These are phyloP conservation scores for Lodderomyces orthopsilosis DNA, from an alignment of 1,139 yeast species.

Conservation along the genomic window DNA sequence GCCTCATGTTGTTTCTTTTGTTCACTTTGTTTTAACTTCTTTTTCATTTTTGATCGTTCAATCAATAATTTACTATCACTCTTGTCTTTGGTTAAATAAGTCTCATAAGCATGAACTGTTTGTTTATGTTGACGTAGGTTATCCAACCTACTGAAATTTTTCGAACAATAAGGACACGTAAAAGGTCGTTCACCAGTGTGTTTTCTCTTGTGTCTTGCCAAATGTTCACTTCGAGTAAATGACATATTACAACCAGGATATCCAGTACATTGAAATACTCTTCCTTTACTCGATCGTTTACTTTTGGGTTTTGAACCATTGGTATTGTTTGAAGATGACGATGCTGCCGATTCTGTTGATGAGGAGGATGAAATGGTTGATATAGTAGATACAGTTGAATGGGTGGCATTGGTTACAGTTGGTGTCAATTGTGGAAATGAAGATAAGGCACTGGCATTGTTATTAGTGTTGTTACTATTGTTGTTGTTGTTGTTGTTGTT, in stretches of 20 bases:
- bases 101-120: constrained; percentile 85
- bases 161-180: constrained; percentile 77
- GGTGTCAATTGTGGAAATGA: constrained; percentile 11
- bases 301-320: constrained; percentile 14
- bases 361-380: constrained; percentile 8
- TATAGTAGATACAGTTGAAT: constrained; percentile 10
- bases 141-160: constrained; percentile 80
- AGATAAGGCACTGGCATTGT: background rate
- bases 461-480: background rate
- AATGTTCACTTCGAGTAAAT: constrained; percentile 84
- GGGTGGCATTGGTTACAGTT: constrained; percentile 11
- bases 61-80: constrained; percentile 9
- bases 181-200: constrained; percentile 97
- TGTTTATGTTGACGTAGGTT: constrained; percentile 90
- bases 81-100: constrained; percentile 22
- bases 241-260: constrained; percentile 87
- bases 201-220: constrained; percentile 88
- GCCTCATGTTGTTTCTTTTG: constrained; percentile 5
- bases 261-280: constrained; percentile 82
- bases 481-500: background rate
- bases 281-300: constrained; percentile 50
- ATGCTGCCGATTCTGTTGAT: constrained; percentile 5
- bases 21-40: constrained; percentile 10
- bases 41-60: constrained; percentile 11
- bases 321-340: constrained; percentile 9